A percentile compares a stretch with the other conserved stretches of the same genome.
Conservation (phyloP, 1,139 yeast species). For the Lodderomyces elongisporus region DNA sequence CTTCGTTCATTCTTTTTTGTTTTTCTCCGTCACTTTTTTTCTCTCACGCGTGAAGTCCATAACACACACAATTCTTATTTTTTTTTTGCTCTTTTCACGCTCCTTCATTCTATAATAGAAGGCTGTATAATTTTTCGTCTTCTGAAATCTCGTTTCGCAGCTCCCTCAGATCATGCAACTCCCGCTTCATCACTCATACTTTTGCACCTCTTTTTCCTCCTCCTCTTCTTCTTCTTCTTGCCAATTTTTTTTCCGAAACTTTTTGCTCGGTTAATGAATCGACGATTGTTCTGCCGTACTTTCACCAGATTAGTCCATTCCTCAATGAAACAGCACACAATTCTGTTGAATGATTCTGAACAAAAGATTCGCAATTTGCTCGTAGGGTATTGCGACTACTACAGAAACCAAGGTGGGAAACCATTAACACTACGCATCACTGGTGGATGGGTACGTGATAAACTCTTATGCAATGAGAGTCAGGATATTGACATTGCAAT, state of each 20-base stretch:
- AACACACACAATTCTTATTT: neutral
- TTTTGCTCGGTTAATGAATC: neutral
- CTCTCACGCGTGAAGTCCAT: no score
- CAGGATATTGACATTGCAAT: conserved; percentile 92
- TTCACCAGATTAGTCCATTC: neutral
- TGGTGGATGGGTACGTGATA: conserved; percentile 99
- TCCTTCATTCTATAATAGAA: no score
- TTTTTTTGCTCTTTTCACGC: conserved; percentile 2
- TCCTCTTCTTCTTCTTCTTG: no score
- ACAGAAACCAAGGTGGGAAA: conserved; percentile 13
- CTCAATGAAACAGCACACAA: neutral
- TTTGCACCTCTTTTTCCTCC: no score
- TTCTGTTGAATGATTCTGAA: conserved; percentile 32
- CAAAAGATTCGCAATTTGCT: conserved; percentile 41
- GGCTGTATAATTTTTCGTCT: no score
- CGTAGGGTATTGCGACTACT: conserved; percentile 36
- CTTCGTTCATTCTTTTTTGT: conserved; percentile 52
- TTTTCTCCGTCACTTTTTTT: neutral
- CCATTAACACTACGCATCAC: conserved; percentile 66
- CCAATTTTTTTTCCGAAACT: no score
- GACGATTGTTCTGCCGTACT: neutral
- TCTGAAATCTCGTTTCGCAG: no score
- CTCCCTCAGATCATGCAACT: no score
- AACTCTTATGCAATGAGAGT: conserved; percentile 70
- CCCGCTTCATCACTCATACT: no score